Evolutionary conservation across 306 rosid species (phyloP).

Genomic region (Myrica gale): DNA sequence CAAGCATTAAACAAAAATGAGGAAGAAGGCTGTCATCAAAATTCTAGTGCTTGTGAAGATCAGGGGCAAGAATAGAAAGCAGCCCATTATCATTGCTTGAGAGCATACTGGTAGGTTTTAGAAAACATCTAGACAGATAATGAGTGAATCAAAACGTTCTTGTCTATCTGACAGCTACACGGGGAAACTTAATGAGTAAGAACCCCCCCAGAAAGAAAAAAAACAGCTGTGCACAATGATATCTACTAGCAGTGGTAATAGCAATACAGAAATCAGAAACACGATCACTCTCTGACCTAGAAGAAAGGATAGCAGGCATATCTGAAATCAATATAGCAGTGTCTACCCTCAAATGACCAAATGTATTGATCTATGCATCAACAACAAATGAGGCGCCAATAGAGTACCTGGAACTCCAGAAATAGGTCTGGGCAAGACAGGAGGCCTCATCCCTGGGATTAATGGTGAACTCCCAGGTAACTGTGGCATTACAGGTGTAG

Average conservation of each 20-base stretch:
- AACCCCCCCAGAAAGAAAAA: neutral
- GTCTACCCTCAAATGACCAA: neutral
- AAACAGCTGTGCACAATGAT: neutral
- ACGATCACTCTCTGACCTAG: neutral
- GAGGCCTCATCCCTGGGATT: slow-evolving; percentile 77
- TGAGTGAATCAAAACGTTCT: neutral
- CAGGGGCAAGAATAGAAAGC: neutral
- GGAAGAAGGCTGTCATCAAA: slow-evolving; percentile 1
- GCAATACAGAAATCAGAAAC: neutral
- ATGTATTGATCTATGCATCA: neutral
- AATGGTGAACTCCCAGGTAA: slow-evolving; percentile 52
- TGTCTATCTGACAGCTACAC: neutral
- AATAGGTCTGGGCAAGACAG: slow-evolving; percentile 76
- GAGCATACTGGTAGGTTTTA: neutral
- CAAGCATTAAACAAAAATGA: neutral
- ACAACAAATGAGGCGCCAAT: neutral
- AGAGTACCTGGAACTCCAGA: slow-evolving; percentile 68
- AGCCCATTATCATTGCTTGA: neutral
- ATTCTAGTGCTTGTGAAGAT: neutral
- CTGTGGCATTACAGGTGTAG: slow-evolving; percentile 59
- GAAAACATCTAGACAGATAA: neutral
- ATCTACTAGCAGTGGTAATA: neutral
- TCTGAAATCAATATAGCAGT: neutral
- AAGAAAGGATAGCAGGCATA: neutral
- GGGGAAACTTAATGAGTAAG: neutral